A percentile compares a stretch with the other conserved stretches of the same genome.
Evolutionary conservation across 164 flowering plant species (phyloP).

Genomic region (Protea cynaroides): DNA sequence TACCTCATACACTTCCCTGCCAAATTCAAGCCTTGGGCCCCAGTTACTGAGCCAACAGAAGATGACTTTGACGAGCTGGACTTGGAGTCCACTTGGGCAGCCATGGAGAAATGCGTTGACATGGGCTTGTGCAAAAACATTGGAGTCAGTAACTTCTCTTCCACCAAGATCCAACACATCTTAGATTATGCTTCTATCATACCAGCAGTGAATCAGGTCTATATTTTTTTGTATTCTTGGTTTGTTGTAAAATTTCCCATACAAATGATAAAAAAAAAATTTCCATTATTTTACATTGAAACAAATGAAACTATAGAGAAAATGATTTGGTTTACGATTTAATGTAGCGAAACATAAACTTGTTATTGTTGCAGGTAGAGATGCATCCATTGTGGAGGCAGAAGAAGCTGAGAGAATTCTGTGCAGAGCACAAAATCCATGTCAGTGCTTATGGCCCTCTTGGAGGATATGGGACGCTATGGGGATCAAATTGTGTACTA

Average conservation of each 20-base stretch:
- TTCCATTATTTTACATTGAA: no score
- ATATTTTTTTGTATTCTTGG: no score
- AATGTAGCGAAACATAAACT: not conserved
- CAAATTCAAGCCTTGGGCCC: conserved; percentile 46
- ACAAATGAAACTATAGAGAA: no score
- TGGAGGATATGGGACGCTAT: conserved; percentile 60
- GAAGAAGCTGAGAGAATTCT: conserved; percentile 50
- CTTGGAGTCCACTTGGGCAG: conserved; percentile 63
- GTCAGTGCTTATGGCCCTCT: conserved; percentile 78
- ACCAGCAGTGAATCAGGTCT: conserved; percentile 77
- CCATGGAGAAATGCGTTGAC: conserved; percentile 70
- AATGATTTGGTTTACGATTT: no score
- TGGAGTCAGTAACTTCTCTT: conserved; percentile 81
- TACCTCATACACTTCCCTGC: conserved; percentile 84
- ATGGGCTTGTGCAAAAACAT: conserved; percentile 58
- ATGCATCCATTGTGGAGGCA: conserved; percentile 92
- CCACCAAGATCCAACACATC: conserved; percentile 41
- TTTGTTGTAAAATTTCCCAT: not conserved
- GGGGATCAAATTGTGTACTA: conserved; percentile 71
- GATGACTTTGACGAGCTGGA: conserved; percentile 58
- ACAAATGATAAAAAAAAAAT: no score
- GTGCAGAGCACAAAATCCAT: conserved; percentile 52
- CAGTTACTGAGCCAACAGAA: conserved; percentile 42
- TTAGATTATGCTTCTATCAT: conserved; percentile 45
- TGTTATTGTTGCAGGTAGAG: conserved; percentile 46